phyloP scores from a whole-genome alignment of 371 early-diverging fungal species.

The Coemansia sp. region DNA sequence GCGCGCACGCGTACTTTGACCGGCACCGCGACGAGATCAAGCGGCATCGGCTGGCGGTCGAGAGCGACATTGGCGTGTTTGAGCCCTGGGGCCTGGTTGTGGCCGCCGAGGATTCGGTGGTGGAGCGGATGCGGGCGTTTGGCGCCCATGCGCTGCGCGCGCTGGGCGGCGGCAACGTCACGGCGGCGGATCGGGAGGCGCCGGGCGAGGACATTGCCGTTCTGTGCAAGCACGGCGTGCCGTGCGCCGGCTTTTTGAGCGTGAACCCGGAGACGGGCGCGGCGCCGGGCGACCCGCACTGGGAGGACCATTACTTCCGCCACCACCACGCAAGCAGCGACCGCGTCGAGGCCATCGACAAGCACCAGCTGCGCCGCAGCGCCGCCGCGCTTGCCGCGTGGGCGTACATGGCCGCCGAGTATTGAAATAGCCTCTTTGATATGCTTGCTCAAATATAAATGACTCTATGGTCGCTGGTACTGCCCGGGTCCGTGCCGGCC shows the following conservation, averaged over 20 bases:
- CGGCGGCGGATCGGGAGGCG: conserved; percentile 35
- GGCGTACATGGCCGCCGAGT: conserved; percentile 56
- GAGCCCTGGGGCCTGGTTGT: conserved; percentile 56
- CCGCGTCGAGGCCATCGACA: conserved; percentile 53
- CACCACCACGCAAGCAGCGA: conserved; percentile 56
- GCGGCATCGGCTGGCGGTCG: conserved; percentile 57
- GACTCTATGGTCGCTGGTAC: background rate
- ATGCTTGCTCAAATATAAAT: conserved; percentile 25
- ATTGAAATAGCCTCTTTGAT: background rate
- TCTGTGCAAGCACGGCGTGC: conserved; percentile 54
- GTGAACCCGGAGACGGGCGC: conserved; percentile 51
- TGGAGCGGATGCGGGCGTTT: conserved; percentile 14
- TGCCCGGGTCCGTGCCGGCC: too few relatives aligned
- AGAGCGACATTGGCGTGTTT: conserved; percentile 59
- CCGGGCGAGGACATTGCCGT: conserved; percentile 53
- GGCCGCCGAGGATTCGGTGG: conserved; percentile 14
- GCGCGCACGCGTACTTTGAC: conserved; percentile 55
- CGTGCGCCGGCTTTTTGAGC: conserved; percentile 54
- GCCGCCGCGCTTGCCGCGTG: conserved; percentile 58
- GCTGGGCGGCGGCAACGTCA: conserved; percentile 47
- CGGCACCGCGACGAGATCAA: conserved; percentile 48
- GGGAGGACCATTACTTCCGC: conserved; percentile 52
- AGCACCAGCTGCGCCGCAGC: conserved; percentile 54
- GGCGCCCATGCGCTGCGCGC: conserved; percentile 31
- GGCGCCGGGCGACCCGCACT: conserved; percentile 19